phyloP scores from a whole-genome alignment of 331 rosid species.

The Rhamnella rubrinervis region DNA sequence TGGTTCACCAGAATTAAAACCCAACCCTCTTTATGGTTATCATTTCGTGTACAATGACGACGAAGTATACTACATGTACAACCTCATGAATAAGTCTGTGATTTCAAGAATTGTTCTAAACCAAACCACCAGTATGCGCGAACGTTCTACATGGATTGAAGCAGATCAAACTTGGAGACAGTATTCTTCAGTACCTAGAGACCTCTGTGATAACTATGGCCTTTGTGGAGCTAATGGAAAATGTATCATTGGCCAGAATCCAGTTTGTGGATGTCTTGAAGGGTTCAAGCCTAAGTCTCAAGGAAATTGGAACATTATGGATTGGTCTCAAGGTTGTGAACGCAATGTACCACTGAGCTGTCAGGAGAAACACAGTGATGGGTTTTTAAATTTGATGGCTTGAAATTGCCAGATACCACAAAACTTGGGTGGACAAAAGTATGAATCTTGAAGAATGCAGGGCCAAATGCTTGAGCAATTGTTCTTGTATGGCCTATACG shows the following conservation, averaged over 20 bases:
- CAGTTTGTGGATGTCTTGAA: slow-evolving; percentile 43
- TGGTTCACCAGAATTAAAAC: slow-evolving; percentile 29
- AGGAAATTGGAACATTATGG: slow-evolving; percentile 39
- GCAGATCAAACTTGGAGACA: slow-evolving; percentile 28
- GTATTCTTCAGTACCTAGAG: slow-evolving; percentile 29
- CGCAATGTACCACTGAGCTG: slow-evolving; percentile 33
- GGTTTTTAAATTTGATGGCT: slow-evolving; percentile 2
- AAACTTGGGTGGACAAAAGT: slow-evolving; percentile 24
- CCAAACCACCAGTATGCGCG: not conserved
- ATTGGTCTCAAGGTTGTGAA: slow-evolving; percentile 52
- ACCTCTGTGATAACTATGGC: slow-evolving; percentile 41
- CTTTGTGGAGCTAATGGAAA: slow-evolving; percentile 43
- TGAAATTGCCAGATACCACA: slow-evolving; percentile 60
- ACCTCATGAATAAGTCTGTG: slow-evolving; percentile 2
- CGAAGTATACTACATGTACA: slow-evolving; percentile 38
- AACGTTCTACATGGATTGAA: slow-evolving; percentile 34
- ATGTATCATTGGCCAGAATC: slow-evolving; percentile 29
- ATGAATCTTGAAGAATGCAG: slow-evolving; percentile 42
- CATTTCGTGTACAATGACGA: slow-evolving; percentile 20
- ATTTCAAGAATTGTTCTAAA: slow-evolving; percentile 27
- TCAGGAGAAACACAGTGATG: slow-evolving; percentile 20
- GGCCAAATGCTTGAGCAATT: slow-evolving; percentile 40
- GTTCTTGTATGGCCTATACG: slow-evolving; percentile 55
- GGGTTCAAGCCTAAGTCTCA: slow-evolving; percentile 45
- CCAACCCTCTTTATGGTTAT: slow-evolving; percentile 25